These are phyloP conservation scores for Tulasnella sp. DNA, from an alignment of 768 basidiomycete species.

Conservation along the genomic window DNA sequence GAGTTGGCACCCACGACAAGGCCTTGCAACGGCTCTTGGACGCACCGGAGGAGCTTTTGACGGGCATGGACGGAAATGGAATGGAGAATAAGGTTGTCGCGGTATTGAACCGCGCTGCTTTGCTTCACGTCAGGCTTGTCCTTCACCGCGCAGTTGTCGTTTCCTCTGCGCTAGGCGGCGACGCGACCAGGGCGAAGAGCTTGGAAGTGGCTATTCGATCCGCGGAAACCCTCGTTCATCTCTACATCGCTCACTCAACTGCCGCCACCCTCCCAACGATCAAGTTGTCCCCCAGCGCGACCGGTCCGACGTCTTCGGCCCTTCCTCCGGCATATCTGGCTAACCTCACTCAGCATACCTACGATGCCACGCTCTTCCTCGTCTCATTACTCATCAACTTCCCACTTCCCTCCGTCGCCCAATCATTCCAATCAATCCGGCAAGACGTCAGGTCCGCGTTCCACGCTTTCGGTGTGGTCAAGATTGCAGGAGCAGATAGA, in stretches of 20 bases:
- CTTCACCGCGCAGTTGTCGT: conserved; percentile 72
- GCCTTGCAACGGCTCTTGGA: conserved; percentile 60
- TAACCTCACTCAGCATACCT: neutral
- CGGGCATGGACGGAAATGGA: neutral
- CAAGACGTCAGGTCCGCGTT: neutral
- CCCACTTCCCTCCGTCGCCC: neutral
- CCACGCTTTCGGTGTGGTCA: neutral
- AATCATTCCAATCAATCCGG: conserved; percentile 1
- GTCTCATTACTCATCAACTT: conserved; percentile 2
- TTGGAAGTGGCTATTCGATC: neutral
- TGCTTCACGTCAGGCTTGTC: conserved; percentile 76
- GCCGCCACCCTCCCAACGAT: neutral
- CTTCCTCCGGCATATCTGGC: neutral
- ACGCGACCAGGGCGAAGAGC: neutral
- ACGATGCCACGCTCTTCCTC: neutral
- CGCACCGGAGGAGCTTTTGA: conserved; percentile 47
- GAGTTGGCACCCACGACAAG: conserved; percentile 62
- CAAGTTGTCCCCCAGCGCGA: neutral
- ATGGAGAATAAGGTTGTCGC: neutral
- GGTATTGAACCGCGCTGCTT: conserved; percentile 34
- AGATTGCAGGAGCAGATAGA: neutral
- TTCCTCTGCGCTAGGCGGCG: conserved; percentile 5
- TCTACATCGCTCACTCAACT: neutral
- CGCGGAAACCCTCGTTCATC: neutral
- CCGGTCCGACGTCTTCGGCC: neutral